These are phyloP conservation scores for Wilcoxina mikolae DNA, from an alignment of 495 filamentous ascomycete genomes.

Conservation along the genomic window DNA sequence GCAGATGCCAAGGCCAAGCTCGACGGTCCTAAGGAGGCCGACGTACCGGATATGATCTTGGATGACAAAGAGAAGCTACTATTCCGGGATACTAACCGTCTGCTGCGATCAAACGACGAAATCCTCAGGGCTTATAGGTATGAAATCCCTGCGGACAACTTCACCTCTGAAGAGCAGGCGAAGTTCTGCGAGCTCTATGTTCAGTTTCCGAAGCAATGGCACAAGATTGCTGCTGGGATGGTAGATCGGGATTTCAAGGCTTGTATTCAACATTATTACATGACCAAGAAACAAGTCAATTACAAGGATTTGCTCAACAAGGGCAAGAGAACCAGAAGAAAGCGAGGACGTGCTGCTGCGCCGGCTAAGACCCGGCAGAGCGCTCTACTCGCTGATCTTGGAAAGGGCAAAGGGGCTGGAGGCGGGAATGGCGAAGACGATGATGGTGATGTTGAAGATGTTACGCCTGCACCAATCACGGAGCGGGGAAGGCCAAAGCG, in stretches of 20 bases:
- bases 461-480: slow-evolving; percentile 39
- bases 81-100: slow-evolving; percentile 62
- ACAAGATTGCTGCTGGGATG: slow-evolving; percentile 74
- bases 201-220: slow-evolving; percentile 79
- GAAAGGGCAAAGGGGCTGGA: slow-evolving; percentile 30
- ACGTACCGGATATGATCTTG: slow-evolving; percentile 64
- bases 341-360: slow-evolving; percentile 33
- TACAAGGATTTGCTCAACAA: slow-evolving; percentile 75
- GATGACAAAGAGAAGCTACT: slow-evolving; percentile 33
- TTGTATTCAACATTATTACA: slow-evolving; percentile 91
- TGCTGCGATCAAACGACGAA: slow-evolving; percentile 44
- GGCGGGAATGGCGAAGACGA: slow-evolving; percentile 36
- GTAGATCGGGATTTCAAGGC: slow-evolving; percentile 61
- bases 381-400: slow-evolving; percentile 60
- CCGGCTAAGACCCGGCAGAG: slow-evolving; percentile 52
- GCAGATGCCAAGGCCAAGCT: slow-evolving; percentile 45
- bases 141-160: slow-evolving; percentile 64
- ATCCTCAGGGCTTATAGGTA: slow-evolving; percentile 60
- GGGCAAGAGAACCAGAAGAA: slow-evolving; percentile 46
- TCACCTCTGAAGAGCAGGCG: slow-evolving; percentile 61
- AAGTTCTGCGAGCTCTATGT: slow-evolving; percentile 67
- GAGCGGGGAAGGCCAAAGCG: slow-evolving; percentile 55
- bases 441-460: slow-evolving; percentile 41
- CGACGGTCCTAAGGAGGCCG: slow-evolving; percentile 70
- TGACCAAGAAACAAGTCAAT: slow-evolving; percentile 71